Evolutionary conservation across 371 early-diverging fungal genomes (phyloP), one percentile per base, ranked within the genome.

Genomic region (Neoconidiobolus thromboides): DNA sequence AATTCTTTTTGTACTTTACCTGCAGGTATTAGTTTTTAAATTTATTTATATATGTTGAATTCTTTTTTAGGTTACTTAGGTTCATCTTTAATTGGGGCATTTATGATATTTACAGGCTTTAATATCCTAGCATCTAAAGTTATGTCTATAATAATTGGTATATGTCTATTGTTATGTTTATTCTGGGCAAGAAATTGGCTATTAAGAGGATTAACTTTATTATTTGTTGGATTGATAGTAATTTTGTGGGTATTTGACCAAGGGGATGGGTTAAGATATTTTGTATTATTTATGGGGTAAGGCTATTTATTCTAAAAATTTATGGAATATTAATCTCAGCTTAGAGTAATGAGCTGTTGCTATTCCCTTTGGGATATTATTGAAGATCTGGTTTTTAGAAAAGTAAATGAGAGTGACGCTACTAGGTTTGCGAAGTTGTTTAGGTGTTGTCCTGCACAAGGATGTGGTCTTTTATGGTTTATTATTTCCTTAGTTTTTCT

Each of bases 301-400:
- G 69, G 59, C 15, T 26, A 9, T 12, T 42, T 26, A 7, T 46
- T 48, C 4, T 12, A 47, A 26, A 26, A 39, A n/a, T 39, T 38
- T 47, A 36, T 14, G 6, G 56, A 14, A 44, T 36, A 47, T 2
- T n/a, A 42, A 48, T 40, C n/a, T 51, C 48, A 44, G 38, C 40
- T 36, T 65, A 80, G 89, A 50, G 85, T 86, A 43, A 93, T 96
- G 96, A 83, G 82, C 2, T 83, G 87, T 37, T 73, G 91, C 37
- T 93, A 96, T 67, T 78, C 85, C 61, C 77, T 93, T 10, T 90
- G 91, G 85, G 96, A 96, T 74, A 93, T 94, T 63, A 66, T 94
- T 55, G 94, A 96, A 59, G 93, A 92, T 73, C 73, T 94, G 3
- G 81, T 96, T 2, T 73, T 85, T 61, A 72, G 91, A 46, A 90